Conservation (phyloP, 192 early-diverging fungal species). For the Borealophlyctis nickersoniae region DNA sequence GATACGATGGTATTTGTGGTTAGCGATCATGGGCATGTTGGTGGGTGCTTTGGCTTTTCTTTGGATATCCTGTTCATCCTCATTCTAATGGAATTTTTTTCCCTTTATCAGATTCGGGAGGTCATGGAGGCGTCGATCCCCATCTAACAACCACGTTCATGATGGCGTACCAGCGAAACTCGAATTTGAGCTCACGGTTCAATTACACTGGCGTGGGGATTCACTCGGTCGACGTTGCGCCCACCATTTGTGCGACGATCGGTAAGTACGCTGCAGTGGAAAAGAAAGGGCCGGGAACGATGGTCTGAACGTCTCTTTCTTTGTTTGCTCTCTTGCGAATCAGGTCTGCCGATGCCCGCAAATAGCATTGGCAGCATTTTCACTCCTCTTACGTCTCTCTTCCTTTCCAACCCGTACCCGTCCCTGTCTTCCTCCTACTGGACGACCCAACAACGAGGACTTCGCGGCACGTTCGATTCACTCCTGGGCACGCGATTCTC, state of each 20-base stretch:
- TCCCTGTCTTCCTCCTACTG: neutral
- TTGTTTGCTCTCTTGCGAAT: too few relatives aligned
- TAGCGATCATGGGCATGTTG: slow-evolving; percentile 3
- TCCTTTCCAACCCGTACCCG: neutral
- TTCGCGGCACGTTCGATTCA: neutral
- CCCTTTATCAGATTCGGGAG: neutral
- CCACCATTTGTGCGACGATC: slow-evolving; percentile 2
- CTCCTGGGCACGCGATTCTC: slow-evolving; percentile 5
- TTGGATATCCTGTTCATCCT: neutral
- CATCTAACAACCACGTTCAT: neutral
- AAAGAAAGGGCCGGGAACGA: neutral
- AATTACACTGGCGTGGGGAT: neutral
- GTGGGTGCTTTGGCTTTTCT: too few relatives aligned
- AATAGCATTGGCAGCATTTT: neutral
- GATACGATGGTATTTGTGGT: slow-evolving; percentile 1
- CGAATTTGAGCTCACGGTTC: neutral
- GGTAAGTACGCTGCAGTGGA: neutral
- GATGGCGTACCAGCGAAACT: neutral
- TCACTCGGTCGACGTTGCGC: slow-evolving; percentile 7
- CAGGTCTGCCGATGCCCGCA: slow-evolving; percentile 5
- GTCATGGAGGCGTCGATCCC: slow-evolving; percentile 7
- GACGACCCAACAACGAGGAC: slow-evolving; percentile 2
- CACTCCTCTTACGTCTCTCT: neutral
- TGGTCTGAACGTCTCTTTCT: too few relatives aligned
- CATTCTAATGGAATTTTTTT: neutral